Evolutionary conservation across 2,329 filamentous ascomycete genomes (phyloP), one percentile per base, ranked within the genome.

Genomic region (Epichloe festucae): DNA sequence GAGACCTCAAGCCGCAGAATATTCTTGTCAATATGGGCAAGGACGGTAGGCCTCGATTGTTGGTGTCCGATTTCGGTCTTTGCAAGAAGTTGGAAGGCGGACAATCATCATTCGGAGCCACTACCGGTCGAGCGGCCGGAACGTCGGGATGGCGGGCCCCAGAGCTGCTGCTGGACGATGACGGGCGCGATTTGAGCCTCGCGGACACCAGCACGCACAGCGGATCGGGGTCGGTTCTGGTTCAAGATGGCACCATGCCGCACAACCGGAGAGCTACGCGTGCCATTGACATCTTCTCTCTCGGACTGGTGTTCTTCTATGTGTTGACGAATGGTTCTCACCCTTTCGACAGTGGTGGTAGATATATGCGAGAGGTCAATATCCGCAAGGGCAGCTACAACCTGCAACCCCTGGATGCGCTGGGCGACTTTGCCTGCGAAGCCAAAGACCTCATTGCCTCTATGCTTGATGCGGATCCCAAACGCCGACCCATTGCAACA

Each of bases 261-360:
- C 82, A 81, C 58, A 62, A 60, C 46, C 84, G 89, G 53, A 86
- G 93, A 49, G 91, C 94, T 6, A 98, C 95, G 45, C 85, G 93
- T 45, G 88, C 93, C 8, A 96, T 97, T 55, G 93, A 98, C 64
- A 95, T 98, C 27, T 98, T 98, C 71, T 95, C 90, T 0, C 78
- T 98, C 38, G 93, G 93, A 1, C 85, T 95, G 50, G 89, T 98
- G n/a, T 98, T 96, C 73, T 97, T 90, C 71, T 98, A 96, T 65
- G 90, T 97, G n/a, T 76, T 98, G 54, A 96, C 91, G 1, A 87
- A 89, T 55, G 93, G 93, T 15, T 81, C 78, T 1, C 93, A 98
- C 66, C 93, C 93, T 0, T 98, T 94, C 61, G 91, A 96, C 64
- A 90, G 89, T 56, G 90, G 93, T 52, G 89, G 93, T 63, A 83